A percentile compares a stretch with the other conserved stretches of the same genome.
These are phyloP conservation scores for Scutellaria galericulata DNA, from an alignment of 257 asterid species.

Conservation along the genomic window DNA sequence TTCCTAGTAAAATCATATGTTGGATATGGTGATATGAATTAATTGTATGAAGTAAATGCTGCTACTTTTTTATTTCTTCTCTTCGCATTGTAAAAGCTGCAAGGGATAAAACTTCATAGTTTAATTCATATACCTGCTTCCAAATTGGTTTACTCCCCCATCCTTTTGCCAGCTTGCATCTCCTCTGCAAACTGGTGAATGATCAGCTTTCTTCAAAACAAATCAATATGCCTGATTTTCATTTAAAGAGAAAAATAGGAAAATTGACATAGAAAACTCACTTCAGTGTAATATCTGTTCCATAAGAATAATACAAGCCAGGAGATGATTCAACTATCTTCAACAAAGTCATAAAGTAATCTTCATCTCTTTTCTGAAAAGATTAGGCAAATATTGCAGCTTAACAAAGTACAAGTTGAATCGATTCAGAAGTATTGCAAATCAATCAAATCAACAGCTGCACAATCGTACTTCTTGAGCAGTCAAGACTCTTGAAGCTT, in stretches of 20 bases:
- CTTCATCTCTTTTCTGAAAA: slow-evolving; percentile 78
- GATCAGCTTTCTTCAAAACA: slow-evolving; percentile 42
- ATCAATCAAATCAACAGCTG: slow-evolving; percentile 27
- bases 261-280: slow-evolving; percentile 43
- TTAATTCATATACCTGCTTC: slow-evolving; percentile 73
- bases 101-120: slow-evolving; percentile 8
- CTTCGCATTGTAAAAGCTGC: slow-evolving; percentile 24
- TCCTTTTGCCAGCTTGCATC: slow-evolving; percentile 75
- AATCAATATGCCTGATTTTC: slow-evolving; percentile 12
- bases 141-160: slow-evolving; percentile 93
- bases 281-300: slow-evolving; percentile 86
- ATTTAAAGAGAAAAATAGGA: slow-evolving; percentile 19
- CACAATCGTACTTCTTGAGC: slow-evolving; percentile 63
- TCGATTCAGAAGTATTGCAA: slow-evolving; percentile 4
- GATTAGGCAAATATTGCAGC: slow-evolving; percentile 32
- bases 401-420: slow-evolving; percentile 26
- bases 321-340: slow-evolving; percentile 90
- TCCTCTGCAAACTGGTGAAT: slow-evolving; percentile 88
- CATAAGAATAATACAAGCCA: slow-evolving; percentile 90
- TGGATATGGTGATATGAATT: neutral
- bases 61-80: neutral
- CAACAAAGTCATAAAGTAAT: slow-evolving; percentile 79
- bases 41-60: neutral
- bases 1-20: neutral
- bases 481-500: slow-evolving; percentile 66